A percentile compares a stretch with the other conserved stretches of the same genome.
Evolutionary conservation across 306 rosid species (phyloP).

Genomic region (Gastrolobium villosum): DNA sequence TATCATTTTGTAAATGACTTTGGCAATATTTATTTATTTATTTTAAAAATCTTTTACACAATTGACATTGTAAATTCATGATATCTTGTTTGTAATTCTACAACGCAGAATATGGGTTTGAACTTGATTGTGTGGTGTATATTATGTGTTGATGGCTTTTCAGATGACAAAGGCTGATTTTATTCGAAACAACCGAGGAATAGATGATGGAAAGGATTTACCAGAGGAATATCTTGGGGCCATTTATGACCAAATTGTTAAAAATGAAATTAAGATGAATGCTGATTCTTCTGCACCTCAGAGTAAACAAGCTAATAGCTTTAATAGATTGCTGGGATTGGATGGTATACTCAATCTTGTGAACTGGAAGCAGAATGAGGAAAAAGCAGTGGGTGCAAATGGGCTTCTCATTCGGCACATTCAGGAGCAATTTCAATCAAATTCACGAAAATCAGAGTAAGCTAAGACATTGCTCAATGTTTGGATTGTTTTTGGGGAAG

Average conservation of each 20-base stretch:
- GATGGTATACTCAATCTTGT: conserved; percentile 98
- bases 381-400: conserved; percentile 95
- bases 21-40: conserved; percentile 28
- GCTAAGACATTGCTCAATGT: conserved; percentile 51
- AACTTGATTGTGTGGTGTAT: conserved; percentile 49
- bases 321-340: conserved; percentile 89
- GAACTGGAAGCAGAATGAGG: conserved; percentile 95
- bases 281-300: conserved; percentile 92
- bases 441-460: conserved; percentile 98
- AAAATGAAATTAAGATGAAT: conserved; percentile 95
- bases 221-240: conserved; percentile 94
- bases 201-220: conserved; percentile 97
- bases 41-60: conserved; percentile 22
- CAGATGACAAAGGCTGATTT: conserved; percentile 99
- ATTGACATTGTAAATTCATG: conserved; percentile 32
- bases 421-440: conserved; percentile 95
- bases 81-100: conserved; percentile 41
- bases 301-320: conserved; percentile 93
- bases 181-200: conserved; percentile 95
- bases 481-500: conserved; percentile 34
- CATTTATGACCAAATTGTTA: conserved; percentile 90
- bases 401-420: conserved; percentile 94
- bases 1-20: conserved; percentile 31
- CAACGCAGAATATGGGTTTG: conserved; percentile 42
- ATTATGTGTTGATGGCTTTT: conserved; percentile 53